A percentile compares a stretch with the other conserved stretches of the same genome.
These are phyloP conservation scores for Colletotrichum sp. DNA, from an alignment of 2,329 filamentous ascomycete genomes.

Conservation along the genomic window DNA sequence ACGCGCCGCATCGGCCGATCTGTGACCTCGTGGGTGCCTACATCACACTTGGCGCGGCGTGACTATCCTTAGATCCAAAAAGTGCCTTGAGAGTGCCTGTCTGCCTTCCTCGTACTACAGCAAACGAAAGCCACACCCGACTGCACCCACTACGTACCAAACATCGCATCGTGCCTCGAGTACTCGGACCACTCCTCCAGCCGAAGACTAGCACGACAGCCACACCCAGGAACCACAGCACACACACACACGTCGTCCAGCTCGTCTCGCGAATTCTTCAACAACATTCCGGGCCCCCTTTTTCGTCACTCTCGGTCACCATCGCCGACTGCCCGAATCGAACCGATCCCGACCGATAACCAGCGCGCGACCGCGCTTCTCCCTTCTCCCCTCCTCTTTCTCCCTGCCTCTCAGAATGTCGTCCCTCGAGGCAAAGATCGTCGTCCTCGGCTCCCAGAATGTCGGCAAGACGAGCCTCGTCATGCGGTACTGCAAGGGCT, in stretches of 20 bases:
- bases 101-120: background rate
- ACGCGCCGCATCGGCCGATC: conserved; percentile 16
- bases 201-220: conserved; percentile 13
- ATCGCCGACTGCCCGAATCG: background rate
- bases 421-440: conserved; percentile 81
- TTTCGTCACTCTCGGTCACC: background rate
- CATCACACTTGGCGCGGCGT: conserved; percentile 8
- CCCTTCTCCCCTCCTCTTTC: background rate
- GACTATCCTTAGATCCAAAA: conserved; percentile 6
- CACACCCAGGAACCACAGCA: background rate
- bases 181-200: conserved; percentile 5
- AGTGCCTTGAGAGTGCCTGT: background rate
- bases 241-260: background rate
- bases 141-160: background rate
- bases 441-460: conserved; percentile 79
- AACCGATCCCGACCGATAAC: background rate
- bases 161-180: background rate
- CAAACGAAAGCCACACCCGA: background rate
- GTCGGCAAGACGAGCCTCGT: conserved; percentile 83
- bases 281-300: background rate
- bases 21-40: conserved; percentile 17
- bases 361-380: background rate
- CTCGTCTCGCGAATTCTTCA: background rate
- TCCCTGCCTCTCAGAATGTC: conserved; percentile 38
- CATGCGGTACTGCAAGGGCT: conserved; percentile 76